phyloP scores from a whole-genome alignment of 345 rosid species.

The Gossypium thurberi region DNA sequence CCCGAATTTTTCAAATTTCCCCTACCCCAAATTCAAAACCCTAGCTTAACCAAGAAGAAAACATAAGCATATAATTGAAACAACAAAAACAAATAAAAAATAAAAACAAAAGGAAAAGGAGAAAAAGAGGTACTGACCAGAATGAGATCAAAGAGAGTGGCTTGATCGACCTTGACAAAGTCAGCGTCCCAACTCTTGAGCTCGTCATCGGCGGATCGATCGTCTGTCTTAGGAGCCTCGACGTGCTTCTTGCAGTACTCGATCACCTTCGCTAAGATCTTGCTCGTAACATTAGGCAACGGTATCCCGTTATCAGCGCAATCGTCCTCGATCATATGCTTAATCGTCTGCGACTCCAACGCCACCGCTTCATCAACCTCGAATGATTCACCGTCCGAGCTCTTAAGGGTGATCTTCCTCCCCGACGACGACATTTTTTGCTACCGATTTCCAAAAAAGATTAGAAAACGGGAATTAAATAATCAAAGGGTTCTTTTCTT shows the following conservation, averaged over 20 bases:
- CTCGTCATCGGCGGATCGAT: conserved; percentile 23
- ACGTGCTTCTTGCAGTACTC: conserved; percentile 81
- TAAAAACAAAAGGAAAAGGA: not conserved
- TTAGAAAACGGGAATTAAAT: not conserved
- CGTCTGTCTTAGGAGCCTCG: conserved; percentile 23
- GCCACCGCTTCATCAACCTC: conserved; percentile 67
- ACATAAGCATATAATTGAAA: not conserved
- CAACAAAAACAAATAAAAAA: not conserved
- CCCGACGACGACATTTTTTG: conserved; percentile 24
- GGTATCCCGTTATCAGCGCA: conserved; percentile 60
- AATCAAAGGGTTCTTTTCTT: not conserved
- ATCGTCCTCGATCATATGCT: conserved; percentile 60
- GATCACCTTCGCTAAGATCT: conserved; percentile 71
- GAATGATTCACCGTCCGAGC: conserved; percentile 63
- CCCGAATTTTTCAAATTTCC: not conserved
- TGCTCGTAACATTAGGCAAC: conserved; percentile 57
- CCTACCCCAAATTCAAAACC: not conserved
- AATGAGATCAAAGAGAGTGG: conserved; percentile 44
- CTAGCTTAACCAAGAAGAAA: not conserved
- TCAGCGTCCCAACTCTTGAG: conserved; percentile 52
- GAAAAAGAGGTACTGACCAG: conserved; percentile 20
- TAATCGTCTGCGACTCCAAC: conserved; percentile 52
- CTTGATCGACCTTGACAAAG: conserved; percentile 45
- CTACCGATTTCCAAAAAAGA: not conserved
- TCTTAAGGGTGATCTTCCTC: conserved; percentile 43